A percentile compares a stretch with the other conserved stretches of the same genome.
phyloP scores from a whole-genome alignment of 83 land plant genomes.

The Thuja plicata region DNA sequence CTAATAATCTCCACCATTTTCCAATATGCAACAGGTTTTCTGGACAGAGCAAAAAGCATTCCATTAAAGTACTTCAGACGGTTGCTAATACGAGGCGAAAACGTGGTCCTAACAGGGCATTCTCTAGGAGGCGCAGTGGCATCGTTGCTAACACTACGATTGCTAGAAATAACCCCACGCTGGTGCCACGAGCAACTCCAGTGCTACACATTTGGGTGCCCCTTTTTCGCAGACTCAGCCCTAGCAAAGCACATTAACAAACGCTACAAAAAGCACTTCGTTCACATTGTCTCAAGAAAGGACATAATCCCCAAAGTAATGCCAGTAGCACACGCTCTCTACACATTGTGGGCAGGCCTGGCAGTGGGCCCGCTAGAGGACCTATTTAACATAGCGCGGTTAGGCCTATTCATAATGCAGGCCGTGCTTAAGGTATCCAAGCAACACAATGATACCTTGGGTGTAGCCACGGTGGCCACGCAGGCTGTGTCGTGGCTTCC shows the following conservation, averaged over 20 bases:
- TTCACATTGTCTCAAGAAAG: conserved; percentile 44
- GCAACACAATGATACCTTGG: background rate
- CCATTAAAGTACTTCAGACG: conserved; percentile 28
- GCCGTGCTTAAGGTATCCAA: background rate
- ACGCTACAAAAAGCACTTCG: conserved; percentile 42
- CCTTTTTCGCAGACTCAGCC: conserved; percentile 42
- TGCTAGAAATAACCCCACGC: conserved; percentile 37
- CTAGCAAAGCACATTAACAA: conserved; percentile 42
- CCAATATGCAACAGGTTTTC: conserved; percentile 6
- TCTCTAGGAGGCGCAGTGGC: conserved; percentile 48
- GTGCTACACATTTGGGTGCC: conserved; percentile 54
- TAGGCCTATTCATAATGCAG: conserved; percentile 18
- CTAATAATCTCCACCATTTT: too few relatives aligned
- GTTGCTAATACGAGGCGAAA: conserved; percentile 26
- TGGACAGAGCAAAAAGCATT: conserved; percentile 39
- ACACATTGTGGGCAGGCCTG: conserved; percentile 45
- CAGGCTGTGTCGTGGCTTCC: conserved; percentile 40
- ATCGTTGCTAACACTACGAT: conserved; percentile 34
- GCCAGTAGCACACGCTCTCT: conserved; percentile 37
- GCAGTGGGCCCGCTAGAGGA: conserved; percentile 37
- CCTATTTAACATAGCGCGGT: conserved; percentile 18
- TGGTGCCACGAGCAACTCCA: conserved; percentile 48
- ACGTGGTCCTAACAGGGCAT: conserved; percentile 34
- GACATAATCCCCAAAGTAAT: conserved; percentile 54
- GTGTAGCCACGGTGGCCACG: conserved; percentile 21